Conservation (phyloP, 2,329 filamentous ascomycete species). For the Xylaria sp. region DNA sequence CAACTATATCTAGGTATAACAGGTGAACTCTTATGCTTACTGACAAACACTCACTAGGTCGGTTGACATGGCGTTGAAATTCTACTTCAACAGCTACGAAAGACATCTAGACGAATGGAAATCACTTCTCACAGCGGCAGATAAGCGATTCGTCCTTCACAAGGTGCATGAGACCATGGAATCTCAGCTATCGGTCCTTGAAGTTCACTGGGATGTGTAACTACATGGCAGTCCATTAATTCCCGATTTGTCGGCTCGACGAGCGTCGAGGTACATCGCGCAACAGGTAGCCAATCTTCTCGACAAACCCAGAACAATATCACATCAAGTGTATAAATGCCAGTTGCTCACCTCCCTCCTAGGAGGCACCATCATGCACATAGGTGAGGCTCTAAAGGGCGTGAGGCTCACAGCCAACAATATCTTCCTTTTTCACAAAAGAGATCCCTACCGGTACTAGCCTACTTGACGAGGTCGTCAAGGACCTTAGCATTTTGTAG, state of each 20-base stretch:
- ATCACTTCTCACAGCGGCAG: conserved; percentile 39
- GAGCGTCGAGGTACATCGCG: conserved; percentile 12
- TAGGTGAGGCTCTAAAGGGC: no score
- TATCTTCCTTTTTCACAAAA: no score
- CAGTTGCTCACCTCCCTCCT: no score
- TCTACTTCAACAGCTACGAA: conserved; percentile 38
- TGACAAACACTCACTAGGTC: conserved; percentile 38
- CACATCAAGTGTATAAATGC: no score
- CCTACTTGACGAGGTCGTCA: no score
- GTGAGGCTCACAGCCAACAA: no score
- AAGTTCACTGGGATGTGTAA: conserved; percentile 40
- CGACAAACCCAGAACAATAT: no score
- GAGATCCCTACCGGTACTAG: no score
- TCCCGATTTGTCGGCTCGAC: conserved; percentile 5
- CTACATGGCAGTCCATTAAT: conserved; percentile 18
- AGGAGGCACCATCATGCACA: no score
- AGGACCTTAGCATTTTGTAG: no score
- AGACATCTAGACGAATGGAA: conserved; percentile 44
- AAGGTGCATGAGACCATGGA: conserved; percentile 32
- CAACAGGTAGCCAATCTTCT: conserved; percentile 11
- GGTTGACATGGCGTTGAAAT: conserved; percentile 38
- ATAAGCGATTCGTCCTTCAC: conserved; percentile 40
- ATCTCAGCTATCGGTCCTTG: conserved; percentile 34
- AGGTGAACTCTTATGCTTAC: conserved; percentile 25
- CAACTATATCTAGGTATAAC: conserved; percentile 9